Conservation (phyloP, 192 early-diverging fungal genomes). For the Phlyctochytrium arcticum region DNA sequence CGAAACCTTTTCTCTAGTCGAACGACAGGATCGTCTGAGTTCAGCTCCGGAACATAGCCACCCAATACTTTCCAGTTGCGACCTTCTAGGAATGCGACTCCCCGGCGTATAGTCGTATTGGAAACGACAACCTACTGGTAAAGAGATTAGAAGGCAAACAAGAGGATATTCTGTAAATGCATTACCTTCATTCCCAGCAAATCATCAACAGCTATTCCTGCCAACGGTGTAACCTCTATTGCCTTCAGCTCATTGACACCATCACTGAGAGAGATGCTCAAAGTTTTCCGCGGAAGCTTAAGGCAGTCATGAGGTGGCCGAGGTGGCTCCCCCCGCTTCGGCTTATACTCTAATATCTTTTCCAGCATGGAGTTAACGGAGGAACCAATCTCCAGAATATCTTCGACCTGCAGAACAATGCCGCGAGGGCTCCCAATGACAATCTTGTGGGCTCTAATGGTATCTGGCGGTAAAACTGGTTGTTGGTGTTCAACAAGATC, state of each 20-base stretch:
- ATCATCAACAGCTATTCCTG: slow-evolving; percentile 1
- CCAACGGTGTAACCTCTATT: slow-evolving; percentile 15
- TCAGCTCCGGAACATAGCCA: slow-evolving; percentile 14
- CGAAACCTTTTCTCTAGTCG: slow-evolving; percentile 11
- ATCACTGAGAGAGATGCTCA: slow-evolving; percentile 7
- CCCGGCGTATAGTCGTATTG: slow-evolving; percentile 5
- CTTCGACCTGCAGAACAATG: slow-evolving; percentile 21
- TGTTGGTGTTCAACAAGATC: background rate
- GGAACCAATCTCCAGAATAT: slow-evolving; percentile 19
- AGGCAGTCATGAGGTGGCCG: background rate
- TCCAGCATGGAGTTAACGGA: slow-evolving; percentile 11
- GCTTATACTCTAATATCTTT: slow-evolving; percentile 10
- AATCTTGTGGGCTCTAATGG: slow-evolving; percentile 4
- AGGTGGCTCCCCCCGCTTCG: slow-evolving; percentile 13
- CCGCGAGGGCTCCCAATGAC: background rate
- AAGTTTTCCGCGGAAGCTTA: slow-evolving; percentile 20
- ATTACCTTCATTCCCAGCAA: slow-evolving; percentile 14
- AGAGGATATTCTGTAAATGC: background rate
- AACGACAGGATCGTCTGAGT: background rate
- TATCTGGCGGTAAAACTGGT: background rate
- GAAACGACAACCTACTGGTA: slow-evolving; percentile 4
- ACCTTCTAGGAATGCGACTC: slow-evolving; percentile 6
- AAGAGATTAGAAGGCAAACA: background rate
- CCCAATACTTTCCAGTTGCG: slow-evolving; percentile 11
- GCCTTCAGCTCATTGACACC: slow-evolving; percentile 11